These are phyloP conservation scores for Lophium mytilinum DNA, from an alignment of 495 filamentous ascomycete species.

Conservation along the genomic window DNA sequence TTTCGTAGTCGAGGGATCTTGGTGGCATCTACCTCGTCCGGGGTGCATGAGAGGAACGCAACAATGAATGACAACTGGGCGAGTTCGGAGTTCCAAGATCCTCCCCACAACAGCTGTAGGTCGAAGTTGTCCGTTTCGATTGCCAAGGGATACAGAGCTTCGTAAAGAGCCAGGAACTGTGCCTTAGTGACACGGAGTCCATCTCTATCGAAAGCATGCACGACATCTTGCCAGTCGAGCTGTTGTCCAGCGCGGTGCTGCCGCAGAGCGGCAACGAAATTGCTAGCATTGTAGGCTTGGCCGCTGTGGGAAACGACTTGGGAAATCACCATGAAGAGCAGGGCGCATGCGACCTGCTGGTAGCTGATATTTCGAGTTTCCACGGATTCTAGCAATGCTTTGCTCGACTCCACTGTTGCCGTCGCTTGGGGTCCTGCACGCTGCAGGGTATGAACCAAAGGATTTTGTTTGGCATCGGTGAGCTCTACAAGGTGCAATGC, in stretches of 20 bases:
- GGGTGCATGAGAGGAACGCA: constrained; percentile 61
- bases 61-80: constrained; percentile 86
- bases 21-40: constrained; percentile 69
- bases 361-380: constrained; percentile 65
- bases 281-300: constrained; percentile 60
- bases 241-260: constrained; percentile 47
- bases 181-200: constrained; percentile 61
- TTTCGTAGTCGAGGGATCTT: constrained; percentile 71
- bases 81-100: constrained; percentile 73
- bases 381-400: constrained; percentile 57
- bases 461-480: constrained; percentile 50
- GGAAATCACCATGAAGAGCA: constrained; percentile 74
- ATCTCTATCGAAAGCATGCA: constrained; percentile 76
- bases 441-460: constrained; percentile 70
- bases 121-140: constrained; percentile 54
- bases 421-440: constrained; percentile 59
- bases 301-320: constrained; percentile 59
- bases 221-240: constrained; percentile 74
- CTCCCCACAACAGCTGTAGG: constrained; percentile 84
- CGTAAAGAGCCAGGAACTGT: constrained; percentile 75
- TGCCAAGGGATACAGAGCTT: constrained; percentile 63
- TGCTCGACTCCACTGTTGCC: constrained; percentile 44
- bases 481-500: constrained; percentile 66
- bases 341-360: constrained; percentile 68
- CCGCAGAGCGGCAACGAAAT: constrained; percentile 58